A percentile compares a stretch with the other conserved stretches of the same genome.
Evolutionary conservation across 345 rosid species (phyloP).

Genomic region (Eucalyptus globulus): DNA sequence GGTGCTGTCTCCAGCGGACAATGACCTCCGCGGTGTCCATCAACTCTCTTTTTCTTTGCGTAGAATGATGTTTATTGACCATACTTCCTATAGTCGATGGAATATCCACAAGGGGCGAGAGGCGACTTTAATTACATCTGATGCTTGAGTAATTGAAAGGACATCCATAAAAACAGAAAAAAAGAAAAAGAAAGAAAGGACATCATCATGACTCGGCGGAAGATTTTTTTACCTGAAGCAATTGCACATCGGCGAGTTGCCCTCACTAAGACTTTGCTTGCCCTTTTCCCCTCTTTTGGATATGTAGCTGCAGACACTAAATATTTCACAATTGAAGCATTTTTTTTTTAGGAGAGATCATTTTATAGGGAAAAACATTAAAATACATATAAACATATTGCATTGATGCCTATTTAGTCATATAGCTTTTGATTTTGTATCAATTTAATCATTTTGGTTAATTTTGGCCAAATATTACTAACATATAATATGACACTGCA

Average conservation of each 20-base stretch:
- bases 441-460: no score
- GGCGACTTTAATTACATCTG: background rate
- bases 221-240: background rate
- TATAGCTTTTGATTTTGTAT: no score
- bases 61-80: background rate
- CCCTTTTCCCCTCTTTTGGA: background rate
- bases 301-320: background rate
- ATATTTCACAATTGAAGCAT: background rate
- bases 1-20: background rate
- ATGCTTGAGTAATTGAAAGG: background rate
- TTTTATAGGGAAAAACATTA: background rate
- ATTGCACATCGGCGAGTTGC: background rate
- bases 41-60: background rate
- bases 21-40: background rate
- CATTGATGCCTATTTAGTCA: no score
- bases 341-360: background rate
- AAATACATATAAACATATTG: no score
- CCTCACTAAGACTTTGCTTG: background rate
- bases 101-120: background rate
- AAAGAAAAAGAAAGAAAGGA: background rate
- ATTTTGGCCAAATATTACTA: rapidly evolving
- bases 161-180: no score
- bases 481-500: no score
- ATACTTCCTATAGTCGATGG: background rate
- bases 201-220: background rate